phyloP scores from a whole-genome alignment of 2,329 filamentous ascomycete genomes.

The Dothistroma septosporum region DNA sequence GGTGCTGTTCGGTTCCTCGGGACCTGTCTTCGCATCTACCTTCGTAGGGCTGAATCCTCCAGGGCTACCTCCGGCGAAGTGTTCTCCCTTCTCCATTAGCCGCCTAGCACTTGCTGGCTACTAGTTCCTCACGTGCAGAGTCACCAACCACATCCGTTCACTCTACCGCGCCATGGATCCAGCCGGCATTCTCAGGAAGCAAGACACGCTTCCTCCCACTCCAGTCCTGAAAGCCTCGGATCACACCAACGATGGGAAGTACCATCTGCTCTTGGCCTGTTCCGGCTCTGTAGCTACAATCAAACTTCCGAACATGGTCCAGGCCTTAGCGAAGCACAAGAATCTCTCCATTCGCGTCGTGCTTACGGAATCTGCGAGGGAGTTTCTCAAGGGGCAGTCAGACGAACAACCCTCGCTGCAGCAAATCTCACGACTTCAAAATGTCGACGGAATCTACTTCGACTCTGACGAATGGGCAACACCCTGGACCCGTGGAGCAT shows the following conservation, averaged over 20 bases:
- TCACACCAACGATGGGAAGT: constrained; percentile 48
- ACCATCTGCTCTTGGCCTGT: constrained; percentile 62
- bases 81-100: no score
- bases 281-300: constrained; percentile 82
- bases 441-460: constrained; percentile 75
- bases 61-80: no score
- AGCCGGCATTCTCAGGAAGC: not conserved
- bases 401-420: constrained; percentile 69
- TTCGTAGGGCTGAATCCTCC: no score
- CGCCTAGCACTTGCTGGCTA: no score
- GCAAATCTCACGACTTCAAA: constrained; percentile 56
- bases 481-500: constrained; percentile 72
- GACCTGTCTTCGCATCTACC: no score
- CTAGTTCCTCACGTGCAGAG: no score
- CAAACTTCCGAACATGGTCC: constrained; percentile 56
- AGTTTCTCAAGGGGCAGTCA: constrained; percentile 74
- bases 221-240: constrained; percentile 33
- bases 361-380: constrained; percentile 66
- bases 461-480: constrained; percentile 82
- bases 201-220: constrained; percentile 7
- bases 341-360: constrained; percentile 78
- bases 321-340: constrained; percentile 50
- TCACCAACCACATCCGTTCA: no score
- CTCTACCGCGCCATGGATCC: no score
- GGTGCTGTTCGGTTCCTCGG: no score